Evolutionary conservation across 2,329 filamentous ascomycete genomes (phyloP).

Genomic region (Capronia coronata): DNA sequence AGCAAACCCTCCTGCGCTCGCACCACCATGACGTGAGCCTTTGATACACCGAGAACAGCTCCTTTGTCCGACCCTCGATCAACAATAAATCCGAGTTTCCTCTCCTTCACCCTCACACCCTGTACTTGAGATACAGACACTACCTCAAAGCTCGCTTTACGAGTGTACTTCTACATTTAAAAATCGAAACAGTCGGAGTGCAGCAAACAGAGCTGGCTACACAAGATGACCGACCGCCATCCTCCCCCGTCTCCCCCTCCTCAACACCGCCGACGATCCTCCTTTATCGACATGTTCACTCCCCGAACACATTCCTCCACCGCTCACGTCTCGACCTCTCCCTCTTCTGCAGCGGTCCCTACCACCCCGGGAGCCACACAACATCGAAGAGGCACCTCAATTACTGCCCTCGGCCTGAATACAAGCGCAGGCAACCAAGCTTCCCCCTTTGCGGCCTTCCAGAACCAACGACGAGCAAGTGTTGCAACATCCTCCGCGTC

Average conservation of each 20-base stretch:
- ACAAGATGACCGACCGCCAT: constrained; percentile 40
- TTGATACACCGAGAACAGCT: constrained; percentile 4
- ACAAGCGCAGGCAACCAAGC: constrained; percentile 53
- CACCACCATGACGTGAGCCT: constrained; percentile 21
- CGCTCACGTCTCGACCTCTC: constrained; percentile 37
- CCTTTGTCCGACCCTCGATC: constrained; percentile 1
- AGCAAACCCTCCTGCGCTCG: constrained; percentile 5
- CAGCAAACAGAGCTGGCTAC: constrained; percentile 1
- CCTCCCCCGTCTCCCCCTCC: constrained; percentile 35
- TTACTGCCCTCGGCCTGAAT: constrained; percentile 63
- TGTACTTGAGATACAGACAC: background rate
- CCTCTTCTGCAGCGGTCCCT: constrained; percentile 44
- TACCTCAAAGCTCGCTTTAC: no score
- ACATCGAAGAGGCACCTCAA: constrained; percentile 61
- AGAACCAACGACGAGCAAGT: constrained; percentile 55
- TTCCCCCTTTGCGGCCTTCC: constrained; percentile 46
- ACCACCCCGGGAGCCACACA: constrained; percentile 44
- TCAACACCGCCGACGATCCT: constrained; percentile 41
- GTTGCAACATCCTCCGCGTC: constrained; percentile 56
- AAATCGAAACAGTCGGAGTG: background rate
- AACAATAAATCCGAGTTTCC: background rate
- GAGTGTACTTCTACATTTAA: background rate
- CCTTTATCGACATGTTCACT: constrained; percentile 40
- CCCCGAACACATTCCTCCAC: constrained; percentile 40
- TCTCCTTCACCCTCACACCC: background rate